Conservation (phyloP, 1,139 yeast species). For the Taiozyma sp. region DNA sequence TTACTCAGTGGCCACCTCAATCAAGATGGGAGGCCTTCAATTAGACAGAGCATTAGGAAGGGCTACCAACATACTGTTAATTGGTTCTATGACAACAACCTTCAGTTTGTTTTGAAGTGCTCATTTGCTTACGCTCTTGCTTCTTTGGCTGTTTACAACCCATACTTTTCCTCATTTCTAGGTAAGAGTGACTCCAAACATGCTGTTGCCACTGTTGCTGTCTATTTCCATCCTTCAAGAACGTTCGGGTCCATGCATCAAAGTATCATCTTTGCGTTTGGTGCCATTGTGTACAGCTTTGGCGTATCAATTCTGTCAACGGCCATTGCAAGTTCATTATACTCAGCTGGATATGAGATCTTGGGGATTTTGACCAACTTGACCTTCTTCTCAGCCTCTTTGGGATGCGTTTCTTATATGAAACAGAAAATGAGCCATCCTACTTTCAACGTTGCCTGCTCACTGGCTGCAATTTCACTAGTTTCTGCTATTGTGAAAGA, state of each 20-base stretch:
- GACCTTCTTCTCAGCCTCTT: conserved; percentile 46
- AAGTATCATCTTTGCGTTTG: conserved; percentile 55
- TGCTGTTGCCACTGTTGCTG: conserved; percentile 77
- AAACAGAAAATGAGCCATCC: conserved; percentile 65
- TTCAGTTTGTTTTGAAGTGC: conserved; percentile 46
- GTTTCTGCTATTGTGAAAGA: conserved; percentile 76
- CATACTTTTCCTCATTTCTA: conserved; percentile 46
- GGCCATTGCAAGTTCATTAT: conserved; percentile 44
- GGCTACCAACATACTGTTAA: not conserved
- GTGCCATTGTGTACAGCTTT: conserved; percentile 55
- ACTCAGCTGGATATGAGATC: conserved; percentile 42
- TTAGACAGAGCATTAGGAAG: not conserved
- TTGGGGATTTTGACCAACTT: conserved; percentile 56
- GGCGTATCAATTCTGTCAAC: conserved; percentile 53
- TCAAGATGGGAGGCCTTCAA: not conserved
- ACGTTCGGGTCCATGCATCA: conserved; percentile 81
- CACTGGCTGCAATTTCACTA: conserved; percentile 68
- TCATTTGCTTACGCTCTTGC: conserved; percentile 70
- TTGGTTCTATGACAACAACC: conserved; percentile 9
- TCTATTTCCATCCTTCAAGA: conserved; percentile 80
- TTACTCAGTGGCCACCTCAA: not conserved
- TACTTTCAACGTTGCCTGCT: conserved; percentile 78
- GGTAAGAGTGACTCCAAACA: conserved; percentile 78
- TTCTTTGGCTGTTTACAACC: conserved; percentile 69
- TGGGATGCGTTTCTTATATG: conserved; percentile 65